These are phyloP conservation scores for Pogostemon cablin DNA, from an alignment of 257 asterid species.

Conservation along the genomic window DNA sequence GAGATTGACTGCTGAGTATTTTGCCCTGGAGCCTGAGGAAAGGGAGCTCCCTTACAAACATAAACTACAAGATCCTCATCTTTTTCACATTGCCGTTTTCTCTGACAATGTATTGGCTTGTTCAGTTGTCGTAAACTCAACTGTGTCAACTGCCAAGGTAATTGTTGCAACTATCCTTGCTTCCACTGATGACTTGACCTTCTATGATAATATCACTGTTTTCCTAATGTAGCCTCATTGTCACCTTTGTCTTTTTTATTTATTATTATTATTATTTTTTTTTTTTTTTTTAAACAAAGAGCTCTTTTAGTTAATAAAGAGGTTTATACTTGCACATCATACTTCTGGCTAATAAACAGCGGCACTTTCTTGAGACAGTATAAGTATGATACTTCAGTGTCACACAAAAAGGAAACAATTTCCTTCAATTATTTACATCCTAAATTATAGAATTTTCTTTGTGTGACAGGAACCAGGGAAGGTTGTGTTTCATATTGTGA, in stretches of 20 bases:
- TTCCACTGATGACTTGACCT: not conserved
- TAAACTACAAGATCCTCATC: constrained; percentile 61
- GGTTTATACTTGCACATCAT: not conserved
- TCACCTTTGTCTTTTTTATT: not conserved
- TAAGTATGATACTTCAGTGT: not conserved
- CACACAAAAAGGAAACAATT: not conserved
- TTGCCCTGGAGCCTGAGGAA: constrained; percentile 58
- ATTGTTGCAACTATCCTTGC: constrained; percentile 34
- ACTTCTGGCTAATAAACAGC: constrained; percentile 22
- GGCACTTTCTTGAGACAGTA: not conserved
- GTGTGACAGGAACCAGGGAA: constrained; percentile 69
- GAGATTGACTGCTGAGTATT: constrained; percentile 87
- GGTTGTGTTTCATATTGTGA: constrained; percentile 81
- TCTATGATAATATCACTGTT: not conserved
- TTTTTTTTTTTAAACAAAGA: not conserved
- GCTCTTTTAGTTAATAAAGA: not conserved
- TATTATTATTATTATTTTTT: not conserved
- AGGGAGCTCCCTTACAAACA: constrained; percentile 62
- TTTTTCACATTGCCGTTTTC: constrained; percentile 80
- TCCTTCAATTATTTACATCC: constrained; percentile 1
- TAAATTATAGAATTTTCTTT: constrained; percentile 27
- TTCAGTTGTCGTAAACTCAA: constrained; percentile 91
- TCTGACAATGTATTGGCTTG: constrained; percentile 92
- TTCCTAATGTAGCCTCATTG: not conserved
- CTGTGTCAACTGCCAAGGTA: constrained; percentile 73